Evolutionary conservation across 176 grass and related monocot genomes (phyloP).

Genomic region (Melocanna baccifera): DNA sequence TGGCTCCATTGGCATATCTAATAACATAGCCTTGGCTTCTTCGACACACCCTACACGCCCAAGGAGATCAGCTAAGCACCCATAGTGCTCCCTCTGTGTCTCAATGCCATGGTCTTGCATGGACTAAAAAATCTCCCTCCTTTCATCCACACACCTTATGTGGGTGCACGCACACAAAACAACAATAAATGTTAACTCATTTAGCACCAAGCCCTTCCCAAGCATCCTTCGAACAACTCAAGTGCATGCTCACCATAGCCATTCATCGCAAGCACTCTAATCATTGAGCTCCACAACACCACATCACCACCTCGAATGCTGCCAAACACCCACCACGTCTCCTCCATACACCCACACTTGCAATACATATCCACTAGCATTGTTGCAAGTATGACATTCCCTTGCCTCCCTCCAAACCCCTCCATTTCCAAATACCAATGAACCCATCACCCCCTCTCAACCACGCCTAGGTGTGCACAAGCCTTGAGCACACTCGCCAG

Average conservation of each 20-base stretch:
- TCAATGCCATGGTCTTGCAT: slow-evolving; percentile 39
- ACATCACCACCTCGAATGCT: slow-evolving; percentile 27
- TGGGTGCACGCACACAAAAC: slow-evolving; percentile 61
- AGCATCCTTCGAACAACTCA: slow-evolving; percentile 45
- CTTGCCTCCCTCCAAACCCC: background rate
- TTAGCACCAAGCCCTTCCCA: slow-evolving; percentile 34
- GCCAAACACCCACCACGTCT: slow-evolving; percentile 44
- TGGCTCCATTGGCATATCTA: slow-evolving; percentile 66
- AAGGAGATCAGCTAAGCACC: slow-evolving; percentile 62
- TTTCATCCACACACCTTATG: slow-evolving; percentile 42
- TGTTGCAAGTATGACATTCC: slow-evolving; percentile 47
- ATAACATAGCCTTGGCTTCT: slow-evolving; percentile 46
- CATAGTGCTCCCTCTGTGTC: slow-evolving; percentile 62
- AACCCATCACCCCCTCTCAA: slow-evolving; percentile 48
- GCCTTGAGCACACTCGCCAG: slow-evolving; percentile 58
- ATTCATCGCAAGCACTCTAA: slow-evolving; percentile 57
- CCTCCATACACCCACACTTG: slow-evolving; percentile 58
- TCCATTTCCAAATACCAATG: slow-evolving; percentile 34
- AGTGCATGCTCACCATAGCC: slow-evolving; percentile 35
- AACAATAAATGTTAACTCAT: slow-evolving; percentile 47
- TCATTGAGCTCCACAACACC: slow-evolving; percentile 67
- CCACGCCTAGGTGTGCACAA: slow-evolving; percentile 39
- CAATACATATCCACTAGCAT: slow-evolving; percentile 67
- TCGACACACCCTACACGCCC: slow-evolving; percentile 40
- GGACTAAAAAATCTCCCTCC: slow-evolving; percentile 43